Percentiles rank a stretch among this genome's conserved stretches.
phyloP scores from a whole-genome alignment of 805 yeast species.

The Barnettozyma sp. region DNA sequence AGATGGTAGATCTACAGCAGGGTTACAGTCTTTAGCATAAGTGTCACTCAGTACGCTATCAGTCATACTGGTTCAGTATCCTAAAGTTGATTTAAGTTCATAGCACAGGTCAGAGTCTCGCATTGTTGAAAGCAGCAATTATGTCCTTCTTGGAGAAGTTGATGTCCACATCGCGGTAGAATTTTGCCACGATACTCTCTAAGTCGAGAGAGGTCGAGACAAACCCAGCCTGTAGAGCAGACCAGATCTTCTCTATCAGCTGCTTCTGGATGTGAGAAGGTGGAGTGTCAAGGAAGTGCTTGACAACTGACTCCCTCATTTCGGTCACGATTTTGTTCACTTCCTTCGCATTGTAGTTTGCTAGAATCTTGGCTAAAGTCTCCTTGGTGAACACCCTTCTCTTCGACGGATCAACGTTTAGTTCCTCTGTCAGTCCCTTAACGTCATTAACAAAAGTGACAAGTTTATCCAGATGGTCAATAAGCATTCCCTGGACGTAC shows the following conservation, averaged over 20 bases:
- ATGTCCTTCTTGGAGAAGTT: slow-evolving; percentile 50
- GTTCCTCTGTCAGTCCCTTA: slow-evolving; percentile 40
- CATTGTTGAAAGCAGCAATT: slow-evolving; percentile 43
- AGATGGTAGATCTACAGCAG: too few relatives aligned
- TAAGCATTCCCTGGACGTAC: slow-evolving; percentile 42
- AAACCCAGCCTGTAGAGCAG: slow-evolving; percentile 58
- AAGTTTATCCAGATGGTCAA: slow-evolving; percentile 59
- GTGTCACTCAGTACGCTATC: too few relatives aligned
- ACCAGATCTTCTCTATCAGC: slow-evolving; percentile 60
- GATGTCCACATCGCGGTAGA: slow-evolving; percentile 43
- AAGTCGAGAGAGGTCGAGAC: slow-evolving; percentile 49
- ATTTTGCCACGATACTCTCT: slow-evolving; percentile 45
- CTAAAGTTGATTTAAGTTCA: background rate
- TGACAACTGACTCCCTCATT: slow-evolving; percentile 48
- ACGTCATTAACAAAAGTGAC: slow-evolving; percentile 59
- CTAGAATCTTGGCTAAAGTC: slow-evolving; percentile 49
- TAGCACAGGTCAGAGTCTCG: slow-evolving; percentile 15
- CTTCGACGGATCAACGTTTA: slow-evolving; percentile 40
- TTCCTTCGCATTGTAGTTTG: slow-evolving; percentile 52
- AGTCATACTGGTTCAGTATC: background rate
- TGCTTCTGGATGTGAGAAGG: slow-evolving; percentile 42
- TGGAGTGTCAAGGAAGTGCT: slow-evolving; percentile 37
- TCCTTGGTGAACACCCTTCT: slow-evolving; percentile 60
- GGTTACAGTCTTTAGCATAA: too few relatives aligned
- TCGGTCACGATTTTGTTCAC: slow-evolving; percentile 47